A percentile compares a stretch with the other conserved stretches of the same genome.
Conservation (phyloP, 768 basidiomycete species). For the Trametes maxima region DNA sequence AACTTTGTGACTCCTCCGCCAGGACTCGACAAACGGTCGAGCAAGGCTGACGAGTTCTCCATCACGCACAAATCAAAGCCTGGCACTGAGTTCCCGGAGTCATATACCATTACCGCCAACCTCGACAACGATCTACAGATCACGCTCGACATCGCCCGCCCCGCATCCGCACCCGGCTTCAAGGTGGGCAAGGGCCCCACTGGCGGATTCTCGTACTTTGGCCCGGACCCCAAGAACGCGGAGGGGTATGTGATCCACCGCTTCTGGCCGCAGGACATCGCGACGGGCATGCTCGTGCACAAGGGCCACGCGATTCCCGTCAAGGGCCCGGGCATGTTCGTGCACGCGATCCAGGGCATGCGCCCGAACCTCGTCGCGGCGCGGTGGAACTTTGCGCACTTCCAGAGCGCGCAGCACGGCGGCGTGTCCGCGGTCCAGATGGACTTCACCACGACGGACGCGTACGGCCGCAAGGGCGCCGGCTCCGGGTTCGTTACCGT, state of each 20-base stretch:
- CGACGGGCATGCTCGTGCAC: slow-evolving; percentile 66
- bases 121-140: slow-evolving; percentile 80
- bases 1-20: slow-evolving; percentile 80
- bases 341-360: slow-evolving; percentile 99
- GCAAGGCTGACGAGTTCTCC: slow-evolving; percentile 83
- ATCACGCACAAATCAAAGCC: slow-evolving; percentile 65
- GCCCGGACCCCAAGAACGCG: slow-evolving; percentile 62
- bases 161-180: slow-evolving; percentile 77
- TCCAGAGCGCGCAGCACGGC: slow-evolving; percentile 73
- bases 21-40: slow-evolving; percentile 80
- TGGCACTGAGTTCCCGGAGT: slow-evolving; percentile 66
- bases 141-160: slow-evolving; percentile 70
- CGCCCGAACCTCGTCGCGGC: slow-evolving; percentile 91
- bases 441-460: slow-evolving; percentile 88
- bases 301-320: slow-evolving; percentile 61
- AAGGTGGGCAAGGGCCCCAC: slow-evolving; percentile 88
- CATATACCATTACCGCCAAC: slow-evolving; percentile 78
- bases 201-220: slow-evolving; percentile 91
- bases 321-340: slow-evolving; percentile 78
- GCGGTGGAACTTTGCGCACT: slow-evolving; percentile 94
- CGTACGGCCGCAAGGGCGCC: slow-evolving; percentile 75
- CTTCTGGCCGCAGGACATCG: slow-evolving; percentile 79
- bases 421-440: slow-evolving; percentile 89
- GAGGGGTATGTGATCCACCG: slow-evolving; percentile 89
- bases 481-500: slow-evolving; percentile 84